These are phyloP conservation scores for Fusarium mexicanum DNA, from an alignment of 2,329 filamentous ascomycete genomes.

Conservation along the genomic window DNA sequence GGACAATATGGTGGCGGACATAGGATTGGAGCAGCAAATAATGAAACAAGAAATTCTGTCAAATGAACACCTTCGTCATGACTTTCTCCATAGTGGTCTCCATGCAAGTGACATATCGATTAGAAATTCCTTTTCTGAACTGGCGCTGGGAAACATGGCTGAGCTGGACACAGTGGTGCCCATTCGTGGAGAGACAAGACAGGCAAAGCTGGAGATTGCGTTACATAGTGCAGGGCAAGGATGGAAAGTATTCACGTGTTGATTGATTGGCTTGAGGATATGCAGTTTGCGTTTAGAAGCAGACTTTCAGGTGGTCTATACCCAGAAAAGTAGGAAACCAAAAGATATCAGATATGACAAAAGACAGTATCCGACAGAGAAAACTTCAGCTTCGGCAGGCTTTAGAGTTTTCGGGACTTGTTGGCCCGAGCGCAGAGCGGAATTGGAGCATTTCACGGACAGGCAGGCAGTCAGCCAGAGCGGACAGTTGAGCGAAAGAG, in stretches of 20 bases:
- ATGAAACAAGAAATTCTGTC: constrained; percentile 1
- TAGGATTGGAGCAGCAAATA: constrained; percentile 10
- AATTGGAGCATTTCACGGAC: constrained; percentile 14
- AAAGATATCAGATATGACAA: constrained; percentile 26
- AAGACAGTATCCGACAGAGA: neutral
- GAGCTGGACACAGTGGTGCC: neutral
- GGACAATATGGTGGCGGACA: constrained; percentile 8
- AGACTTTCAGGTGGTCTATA: neutral
- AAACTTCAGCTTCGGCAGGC: neutral
- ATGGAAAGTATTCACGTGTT: neutral
- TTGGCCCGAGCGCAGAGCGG: neutral
- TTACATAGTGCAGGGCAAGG: neutral
- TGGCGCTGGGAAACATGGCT: neutral
- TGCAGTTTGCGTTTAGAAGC: neutral
- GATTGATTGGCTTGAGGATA: neutral
- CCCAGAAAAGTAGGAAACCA: neutral
- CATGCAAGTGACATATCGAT: neutral
- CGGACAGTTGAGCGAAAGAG: neutral
- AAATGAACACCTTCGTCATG: neutral
- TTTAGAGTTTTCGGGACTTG: neutral
- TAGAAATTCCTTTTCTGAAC: neutral
- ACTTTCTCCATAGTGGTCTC: neutral
- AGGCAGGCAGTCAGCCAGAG: constrained; percentile 6
- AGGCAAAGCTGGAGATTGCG: neutral
- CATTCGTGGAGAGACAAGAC: neutral